Evolutionary conservation across 2,329 filamentous ascomycete species (phyloP).

Genomic region (Byssochlamys sp.): DNA sequence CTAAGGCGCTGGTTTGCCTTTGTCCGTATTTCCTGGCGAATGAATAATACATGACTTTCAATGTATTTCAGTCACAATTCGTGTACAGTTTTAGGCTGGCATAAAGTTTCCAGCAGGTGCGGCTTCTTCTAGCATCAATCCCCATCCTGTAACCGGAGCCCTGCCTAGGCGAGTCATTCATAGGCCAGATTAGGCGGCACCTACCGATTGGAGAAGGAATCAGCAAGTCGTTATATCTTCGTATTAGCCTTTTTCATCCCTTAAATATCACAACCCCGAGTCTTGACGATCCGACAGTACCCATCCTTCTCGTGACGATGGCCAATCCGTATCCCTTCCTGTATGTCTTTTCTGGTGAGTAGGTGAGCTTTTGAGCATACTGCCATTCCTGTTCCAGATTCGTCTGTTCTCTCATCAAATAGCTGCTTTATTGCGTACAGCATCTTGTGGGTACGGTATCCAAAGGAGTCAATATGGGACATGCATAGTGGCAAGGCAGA

Average conservation of each 20-base stretch:
- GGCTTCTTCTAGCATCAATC: neutral
- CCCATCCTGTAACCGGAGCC: neutral
- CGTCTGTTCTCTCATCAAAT: neutral
- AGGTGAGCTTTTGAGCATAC: neutral
- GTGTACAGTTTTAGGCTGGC: neutral
- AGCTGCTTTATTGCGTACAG: no score
- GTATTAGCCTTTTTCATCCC: neutral
- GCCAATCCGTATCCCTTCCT: neutral
- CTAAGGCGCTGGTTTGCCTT: conserved; percentile 9
- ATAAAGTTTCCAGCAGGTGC: neutral
- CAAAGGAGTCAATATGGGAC: no score
- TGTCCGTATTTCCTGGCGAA: neutral
- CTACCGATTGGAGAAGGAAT: neutral
- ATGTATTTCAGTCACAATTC: neutral
- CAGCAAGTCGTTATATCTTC: neutral
- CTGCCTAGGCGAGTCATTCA: neutral
- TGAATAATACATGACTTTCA: neutral
- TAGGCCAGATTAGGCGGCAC: neutral
- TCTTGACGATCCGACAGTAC: neutral
- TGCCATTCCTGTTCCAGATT: neutral
- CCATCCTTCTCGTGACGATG: no score
- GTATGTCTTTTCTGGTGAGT: neutral
- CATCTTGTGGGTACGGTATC: no score
- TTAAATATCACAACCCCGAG: neutral
- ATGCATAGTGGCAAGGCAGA: no score